These are phyloP conservation scores for Blakeslea trispora DNA, from an alignment of 371 early-diverging fungal species.

Conservation along the genomic window DNA sequence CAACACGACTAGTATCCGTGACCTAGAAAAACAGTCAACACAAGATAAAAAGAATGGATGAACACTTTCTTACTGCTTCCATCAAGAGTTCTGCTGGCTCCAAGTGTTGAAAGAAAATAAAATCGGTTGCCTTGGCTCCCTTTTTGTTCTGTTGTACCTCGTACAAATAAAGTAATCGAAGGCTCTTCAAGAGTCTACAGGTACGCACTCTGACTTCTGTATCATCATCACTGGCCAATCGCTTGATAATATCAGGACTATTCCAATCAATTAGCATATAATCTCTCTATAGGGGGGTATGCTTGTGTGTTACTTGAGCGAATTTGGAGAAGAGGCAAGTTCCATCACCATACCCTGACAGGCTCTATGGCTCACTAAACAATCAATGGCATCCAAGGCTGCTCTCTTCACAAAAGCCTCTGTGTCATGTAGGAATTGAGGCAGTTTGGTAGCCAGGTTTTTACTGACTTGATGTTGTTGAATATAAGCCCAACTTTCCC, in stretches of 20 bases:
- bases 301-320: constrained; percentile 32
- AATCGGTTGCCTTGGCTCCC: constrained; percentile 18
- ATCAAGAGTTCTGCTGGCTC: constrained; percentile 50
- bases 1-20: constrained; percentile 34
- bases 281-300: too few relatives aligned
- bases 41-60: neutral
- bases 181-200: constrained; percentile 48
- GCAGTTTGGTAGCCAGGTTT: constrained; percentile 34
- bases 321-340: constrained; percentile 8
- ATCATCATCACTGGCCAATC: constrained; percentile 56
- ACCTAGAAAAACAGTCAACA: constrained; percentile 14
- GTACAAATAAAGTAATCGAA: constrained; percentile 53
- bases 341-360: constrained; percentile 41
- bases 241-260: constrained; percentile 48
- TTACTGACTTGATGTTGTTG: constrained; percentile 34
- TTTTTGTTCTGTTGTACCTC: constrained; percentile 33
- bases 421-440: constrained; percentile 53
- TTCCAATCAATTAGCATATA: too few relatives aligned
- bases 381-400: constrained; percentile 56
- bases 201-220: constrained; percentile 56
- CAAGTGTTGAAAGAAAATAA: constrained; percentile 47
- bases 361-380: constrained; percentile 51
- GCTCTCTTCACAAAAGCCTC: constrained; percentile 66
- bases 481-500: constrained; percentile 42
- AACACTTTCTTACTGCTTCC: constrained; percentile 38